These are phyloP conservation scores for Pseudodiploospora longispora DNA, from an alignment of 2,329 filamentous ascomycete genomes.

Conservation along the genomic window DNA sequence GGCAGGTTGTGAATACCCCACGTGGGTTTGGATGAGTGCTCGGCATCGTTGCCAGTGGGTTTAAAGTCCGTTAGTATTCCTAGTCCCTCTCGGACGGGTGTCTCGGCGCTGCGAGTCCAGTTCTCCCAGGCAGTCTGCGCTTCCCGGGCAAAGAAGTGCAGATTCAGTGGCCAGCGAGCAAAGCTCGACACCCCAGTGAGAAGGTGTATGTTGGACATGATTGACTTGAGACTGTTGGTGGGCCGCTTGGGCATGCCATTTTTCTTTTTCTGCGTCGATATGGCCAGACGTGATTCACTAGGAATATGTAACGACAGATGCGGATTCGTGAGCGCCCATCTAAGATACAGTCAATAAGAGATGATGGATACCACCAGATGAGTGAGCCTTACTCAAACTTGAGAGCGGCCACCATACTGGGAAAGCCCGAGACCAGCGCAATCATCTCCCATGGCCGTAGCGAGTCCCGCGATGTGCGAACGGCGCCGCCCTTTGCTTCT, in stretches of 20 bases:
- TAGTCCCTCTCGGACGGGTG: slow-evolving; percentile 39
- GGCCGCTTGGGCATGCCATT: slow-evolving; percentile 51
- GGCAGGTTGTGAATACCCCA: slow-evolving; percentile 47
- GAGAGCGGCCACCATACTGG: slow-evolving; percentile 74
- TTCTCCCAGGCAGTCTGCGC: slow-evolving; percentile 61
- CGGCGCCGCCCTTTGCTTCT: slow-evolving; percentile 69
- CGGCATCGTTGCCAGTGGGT: slow-evolving; percentile 12
- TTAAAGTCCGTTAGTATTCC: slow-evolving; percentile 50
- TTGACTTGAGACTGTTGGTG: slow-evolving; percentile 52
- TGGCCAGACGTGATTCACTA: slow-evolving; percentile 48
- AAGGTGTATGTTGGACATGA: slow-evolving; percentile 73
- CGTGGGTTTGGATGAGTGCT: slow-evolving; percentile 8
- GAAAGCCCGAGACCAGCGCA: slow-evolving; percentile 79
- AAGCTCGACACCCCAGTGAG: slow-evolving; percentile 76
- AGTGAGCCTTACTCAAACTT: slow-evolving; percentile 78
- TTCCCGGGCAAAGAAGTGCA: slow-evolving; percentile 71
- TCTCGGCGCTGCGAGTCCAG: slow-evolving; percentile 43
- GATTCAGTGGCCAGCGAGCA: slow-evolving; percentile 67
- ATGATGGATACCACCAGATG: neutral
- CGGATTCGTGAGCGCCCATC: slow-evolving; percentile 88
- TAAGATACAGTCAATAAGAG: slow-evolving; percentile 23
- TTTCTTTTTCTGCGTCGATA: slow-evolving; percentile 41
- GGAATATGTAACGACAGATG: slow-evolving; percentile 74
- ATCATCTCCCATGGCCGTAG: slow-evolving; percentile 89
- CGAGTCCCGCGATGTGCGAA: slow-evolving; percentile 57